Conservation (phyloP, 805 yeast genomes). For the Saccharomycopsis babjevae region DNA sequence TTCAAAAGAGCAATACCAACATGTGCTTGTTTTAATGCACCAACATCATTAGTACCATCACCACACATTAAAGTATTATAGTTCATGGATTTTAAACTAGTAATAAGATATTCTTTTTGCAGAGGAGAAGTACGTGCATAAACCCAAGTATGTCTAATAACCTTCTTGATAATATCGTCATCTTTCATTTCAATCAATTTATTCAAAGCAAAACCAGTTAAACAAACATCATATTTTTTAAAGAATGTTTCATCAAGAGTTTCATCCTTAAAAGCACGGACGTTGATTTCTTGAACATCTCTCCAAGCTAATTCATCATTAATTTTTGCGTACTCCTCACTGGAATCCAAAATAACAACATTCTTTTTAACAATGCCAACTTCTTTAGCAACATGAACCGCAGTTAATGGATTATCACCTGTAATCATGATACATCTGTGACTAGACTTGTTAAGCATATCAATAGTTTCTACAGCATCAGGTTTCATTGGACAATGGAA, state of each 20-base stretch:
- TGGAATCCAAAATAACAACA: slow-evolving; percentile 76
- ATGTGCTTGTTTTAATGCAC: slow-evolving; percentile 97
- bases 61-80: slow-evolving; percentile 97
- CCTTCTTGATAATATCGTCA: slow-evolving; percentile 42
- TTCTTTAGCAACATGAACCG: slow-evolving; percentile 93
- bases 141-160: slow-evolving; percentile 89
- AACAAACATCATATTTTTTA: slow-evolving; percentile 69
- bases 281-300: slow-evolving; percentile 64
- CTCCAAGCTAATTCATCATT: slow-evolving; percentile 67
- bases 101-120: slow-evolving; percentile 87
- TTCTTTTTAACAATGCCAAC: slow-evolving; percentile 80
- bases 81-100: slow-evolving; percentile 74
- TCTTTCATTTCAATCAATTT: slow-evolving; percentile 36
- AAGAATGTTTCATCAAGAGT: slow-evolving; percentile 45
- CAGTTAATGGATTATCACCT: slow-evolving; percentile 97
- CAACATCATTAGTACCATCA: slow-evolving; percentile 99
- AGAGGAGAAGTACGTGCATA: slow-evolving; percentile 95
- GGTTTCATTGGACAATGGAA: slow-evolving; percentile 95
- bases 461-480: slow-evolving; percentile 83
- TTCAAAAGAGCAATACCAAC: slow-evolving; percentile 96
- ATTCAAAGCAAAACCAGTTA: slow-evolving; percentile 84
- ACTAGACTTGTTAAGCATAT: slow-evolving; percentile 88
- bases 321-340: slow-evolving; percentile 45
- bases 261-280: slow-evolving; percentile 53
- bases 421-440: slow-evolving; percentile 97